Base-by-base conservation (phyloP, 768 basidiomycete genomes). In the Pulveroboletus sp. region DNA sequence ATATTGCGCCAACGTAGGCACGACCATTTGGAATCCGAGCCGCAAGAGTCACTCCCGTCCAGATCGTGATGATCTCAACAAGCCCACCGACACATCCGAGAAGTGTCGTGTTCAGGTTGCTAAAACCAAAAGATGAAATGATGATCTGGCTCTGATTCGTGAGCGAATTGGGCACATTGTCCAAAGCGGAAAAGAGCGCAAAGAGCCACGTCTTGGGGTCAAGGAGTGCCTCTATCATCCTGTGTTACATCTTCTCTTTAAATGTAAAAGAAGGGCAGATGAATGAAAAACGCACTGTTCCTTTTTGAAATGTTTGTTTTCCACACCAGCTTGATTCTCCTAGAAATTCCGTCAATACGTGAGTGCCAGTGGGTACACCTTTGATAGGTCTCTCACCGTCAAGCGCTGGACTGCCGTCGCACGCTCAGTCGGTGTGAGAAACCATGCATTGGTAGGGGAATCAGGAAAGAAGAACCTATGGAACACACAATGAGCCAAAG, bases 121-220 rank as follows among this genome's bases (percentile, higher is more conserved):
- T 75, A 63, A 84, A 89, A 2, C 86, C 86, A 59, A 87, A 82
- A 0, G 80, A 80, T 1, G 76, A 67, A 13, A 86, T 73, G 49
- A 89, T 85, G 54, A 89, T 77, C 51, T 75, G 73, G 6, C 75
- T 68, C 57, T 88, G 86, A 53, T 84, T 85, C 17, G 79, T 83
- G 49, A 80, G 67, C 17, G 82, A 85, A 61, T 83, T 85, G 1
- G 85, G 83, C 14, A 88, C 60, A 49, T 83, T 83, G 59, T 76
- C 69, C 31, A 86, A 64, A 1, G 76, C 78, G 3, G 79, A 72
- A 63, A 86, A 86, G 38, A 86, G 70, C 0, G 84, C 84, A 57
- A 89, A 88, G 27, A 87, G 72, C 85, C 84, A 88, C 0, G 84
- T 85, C 65, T 88, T 89, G 0, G 82, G 79, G 57, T 89, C 86